A percentile compares a stretch with the other conserved stretches of the same genome.
phyloP scores from a whole-genome alignment of 2,329 filamentous ascomycete species.

The Cephalotrichum gorgonifer region DNA sequence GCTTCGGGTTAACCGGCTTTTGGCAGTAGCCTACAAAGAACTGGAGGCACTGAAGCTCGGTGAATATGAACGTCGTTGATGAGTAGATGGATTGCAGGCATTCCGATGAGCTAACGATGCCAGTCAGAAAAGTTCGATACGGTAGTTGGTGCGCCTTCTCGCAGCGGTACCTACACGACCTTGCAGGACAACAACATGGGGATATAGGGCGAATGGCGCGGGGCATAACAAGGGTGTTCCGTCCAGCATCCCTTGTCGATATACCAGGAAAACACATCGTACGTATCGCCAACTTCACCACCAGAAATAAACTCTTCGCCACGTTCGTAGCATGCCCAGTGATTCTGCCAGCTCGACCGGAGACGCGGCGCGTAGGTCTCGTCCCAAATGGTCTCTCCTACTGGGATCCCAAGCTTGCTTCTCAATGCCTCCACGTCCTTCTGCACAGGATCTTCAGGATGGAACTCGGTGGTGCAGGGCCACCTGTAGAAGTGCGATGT shows the following conservation, averaged over 20 bases:
- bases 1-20: neutral
- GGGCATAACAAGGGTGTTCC: neutral
- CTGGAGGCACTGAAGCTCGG: neutral
- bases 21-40: neutral
- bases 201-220: neutral
- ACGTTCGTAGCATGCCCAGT: neutral
- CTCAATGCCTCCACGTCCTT: neutral
- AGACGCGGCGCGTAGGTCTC: neutral
- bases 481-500: constrained; percentile 8
- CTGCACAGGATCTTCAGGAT: neutral
- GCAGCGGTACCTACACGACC: neutral
- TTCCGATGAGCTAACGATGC: neutral
- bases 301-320: too few species aligned
- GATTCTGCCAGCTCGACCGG: neutral
- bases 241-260: too few species aligned
- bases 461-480: constrained; percentile 7
- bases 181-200: neutral
- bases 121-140: too few species aligned
- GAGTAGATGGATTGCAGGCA: neutral
- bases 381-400: neutral
- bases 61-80: neutral
- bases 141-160: too few species aligned
- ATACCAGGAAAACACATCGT: too few species aligned
- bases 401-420: neutral
- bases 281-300: too few species aligned